Evolutionary conservation across 2,329 filamentous ascomycete genomes (phyloP), one percentile per base, ranked within the genome.

Genomic region (Monosporascus sp.): DNA sequence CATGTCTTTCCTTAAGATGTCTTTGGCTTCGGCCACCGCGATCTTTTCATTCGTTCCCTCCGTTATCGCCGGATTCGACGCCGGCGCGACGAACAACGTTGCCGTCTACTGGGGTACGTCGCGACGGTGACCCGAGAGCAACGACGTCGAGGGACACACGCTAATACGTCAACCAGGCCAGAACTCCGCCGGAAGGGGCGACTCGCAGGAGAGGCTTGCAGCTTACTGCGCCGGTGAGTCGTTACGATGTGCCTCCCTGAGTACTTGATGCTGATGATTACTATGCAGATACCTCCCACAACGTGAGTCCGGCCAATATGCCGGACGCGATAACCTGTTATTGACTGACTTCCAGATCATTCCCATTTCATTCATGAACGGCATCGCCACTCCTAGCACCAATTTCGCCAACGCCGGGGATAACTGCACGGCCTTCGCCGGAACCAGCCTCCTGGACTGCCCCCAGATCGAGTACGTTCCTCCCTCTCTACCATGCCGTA

Each of bases 371-470:
- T 90, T 90, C 63, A 62, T 88, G 52, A 77, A 78, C 49, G 75
- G 74, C 48, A 79, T 89, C 57, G 77, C 73, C 45, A 78, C 76
- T 17, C 73, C 74, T 0, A 73, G 76, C 41, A 71, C 85, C 53
- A 87, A 90, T 69, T 85, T 90, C 62, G 80, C 85, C 51, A 86
- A 83, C 56, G 78, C 81, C 7, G 80, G 79, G n/a, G 73, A 86
- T 58, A 77, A 76, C 45, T 90, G 86, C 69, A 80, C 76, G 5
- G 68, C 71, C 1, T 87, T 87, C 52, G 55, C 73, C 0, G 83
- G 80, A n/a, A 83, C 80, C 0, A 71, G 75, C 5, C 73, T 87
- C 8, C 70, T 85, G 17, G 74, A 77, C 56, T 90, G 87, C 60
- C 80, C 85, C 0, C 70, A 87, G 56, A 78, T 90, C 44, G 86